Evolutionary conservation across 108 stramenopile genomes (phyloP).

Genomic region (Stephanodiscus triporus): DNA sequence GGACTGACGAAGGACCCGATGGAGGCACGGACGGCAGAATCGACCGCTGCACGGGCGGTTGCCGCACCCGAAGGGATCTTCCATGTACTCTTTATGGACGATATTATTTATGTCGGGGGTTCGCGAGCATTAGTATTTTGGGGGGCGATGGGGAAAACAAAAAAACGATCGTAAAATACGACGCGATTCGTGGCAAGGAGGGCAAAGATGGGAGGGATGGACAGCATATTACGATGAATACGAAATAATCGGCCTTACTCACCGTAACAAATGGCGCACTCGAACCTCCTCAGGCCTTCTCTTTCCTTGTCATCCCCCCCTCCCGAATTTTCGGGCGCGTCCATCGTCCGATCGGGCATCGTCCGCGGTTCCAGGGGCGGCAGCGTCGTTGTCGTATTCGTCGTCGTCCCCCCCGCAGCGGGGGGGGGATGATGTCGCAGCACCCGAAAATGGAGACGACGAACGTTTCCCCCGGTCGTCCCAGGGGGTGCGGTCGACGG

Average conservation of each 20-base stretch:
- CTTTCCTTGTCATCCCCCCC: background rate
- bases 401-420: background rate
- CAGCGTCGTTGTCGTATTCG: background rate
- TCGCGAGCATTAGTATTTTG: background rate
- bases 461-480: too few species aligned
- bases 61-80: slow-evolving; percentile 51
- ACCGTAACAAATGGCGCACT: slow-evolving; percentile 50
- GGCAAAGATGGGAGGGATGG: background rate
- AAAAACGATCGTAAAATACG: too few species aligned
- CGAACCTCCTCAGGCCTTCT: slow-evolving; percentile 24
- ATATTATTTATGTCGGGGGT: background rate
- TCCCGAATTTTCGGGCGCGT: background rate
- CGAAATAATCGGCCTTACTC: background rate
- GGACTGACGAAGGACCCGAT: slow-evolving; percentile 19
- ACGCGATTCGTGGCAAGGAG: too few species aligned
- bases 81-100: slow-evolving; percentile 43
- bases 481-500: too few species aligned
- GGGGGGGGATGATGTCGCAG: background rate
- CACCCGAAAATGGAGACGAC: too few species aligned
- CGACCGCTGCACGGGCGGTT: slow-evolving; percentile 27
- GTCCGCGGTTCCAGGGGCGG: slow-evolving; percentile 17
- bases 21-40: slow-evolving; percentile 41
- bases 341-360: slow-evolving; percentile 4
- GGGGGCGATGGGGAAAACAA: background rate
- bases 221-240: background rate